Conservation (phyloP, 2,329 filamentous ascomycete genomes). For the Diplodia mutila region DNA sequence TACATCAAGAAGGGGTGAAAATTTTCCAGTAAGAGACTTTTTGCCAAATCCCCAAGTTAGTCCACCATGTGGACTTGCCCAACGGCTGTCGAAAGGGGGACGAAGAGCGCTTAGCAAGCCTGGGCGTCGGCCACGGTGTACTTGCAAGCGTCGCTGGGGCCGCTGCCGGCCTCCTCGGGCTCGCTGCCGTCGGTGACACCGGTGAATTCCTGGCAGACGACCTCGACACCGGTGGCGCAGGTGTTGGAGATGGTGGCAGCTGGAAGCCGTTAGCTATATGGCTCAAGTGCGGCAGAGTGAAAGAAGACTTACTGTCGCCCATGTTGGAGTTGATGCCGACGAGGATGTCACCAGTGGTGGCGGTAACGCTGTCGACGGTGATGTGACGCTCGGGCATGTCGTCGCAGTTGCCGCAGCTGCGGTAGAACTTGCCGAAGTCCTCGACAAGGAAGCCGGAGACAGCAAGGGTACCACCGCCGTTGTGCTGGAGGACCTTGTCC, state of each 20-base stretch:
- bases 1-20: slow-evolving; percentile 16
- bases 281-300: neutral
- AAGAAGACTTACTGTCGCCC: slow-evolving; percentile 6
- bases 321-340: slow-evolving; percentile 45
- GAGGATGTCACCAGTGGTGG: slow-evolving; percentile 38
- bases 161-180: slow-evolving; percentile 34
- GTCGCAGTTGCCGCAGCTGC: slow-evolving; percentile 38
- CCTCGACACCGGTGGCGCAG: slow-evolving; percentile 34
- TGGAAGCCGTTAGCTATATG: slow-evolving; percentile 49
- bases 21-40: neutral
- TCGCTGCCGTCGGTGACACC: slow-evolving; percentile 34
- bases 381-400: slow-evolving; percentile 35
- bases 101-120: slow-evolving; percentile 19
- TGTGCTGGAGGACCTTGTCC: slow-evolving; percentile 42
- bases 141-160: slow-evolving; percentile 25
- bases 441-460: slow-evolving; percentile 38
- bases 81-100: neutral
- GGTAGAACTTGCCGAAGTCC: slow-evolving; percentile 39
- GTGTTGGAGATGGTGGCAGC: slow-evolving; percentile 50
- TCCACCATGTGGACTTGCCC: neutral
- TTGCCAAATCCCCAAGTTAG: slow-evolving; percentile 4
- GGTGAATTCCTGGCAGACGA: slow-evolving; percentile 37
- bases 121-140: slow-evolving; percentile 10
- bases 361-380: slow-evolving; percentile 41
- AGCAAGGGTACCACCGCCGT: slow-evolving; percentile 38